phyloP scores from a whole-genome alignment of 257 asterid species.

The Nicotiana tomentosiformis region DNA sequence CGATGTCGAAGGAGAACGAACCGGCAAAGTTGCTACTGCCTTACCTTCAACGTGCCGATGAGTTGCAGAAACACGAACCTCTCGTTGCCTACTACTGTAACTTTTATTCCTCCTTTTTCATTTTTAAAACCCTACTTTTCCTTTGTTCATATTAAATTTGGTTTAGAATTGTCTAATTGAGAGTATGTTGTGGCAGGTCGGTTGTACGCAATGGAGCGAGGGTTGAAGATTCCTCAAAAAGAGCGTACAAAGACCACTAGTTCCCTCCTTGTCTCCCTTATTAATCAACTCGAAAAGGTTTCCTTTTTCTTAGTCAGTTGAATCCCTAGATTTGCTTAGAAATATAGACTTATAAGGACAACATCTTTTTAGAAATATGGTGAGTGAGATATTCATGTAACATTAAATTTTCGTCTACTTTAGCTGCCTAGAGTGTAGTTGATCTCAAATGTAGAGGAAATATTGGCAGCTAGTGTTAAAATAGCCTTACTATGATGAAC shows the following conservation, averaged over 20 bases:
- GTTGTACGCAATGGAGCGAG: slow-evolving; percentile 96
- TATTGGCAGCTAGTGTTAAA: neutral
- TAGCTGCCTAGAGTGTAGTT: neutral
- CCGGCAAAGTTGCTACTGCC: slow-evolving; percentile 42
- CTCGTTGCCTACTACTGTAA: slow-evolving; percentile 48
- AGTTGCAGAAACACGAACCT: slow-evolving; percentile 45
- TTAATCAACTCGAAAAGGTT: slow-evolving; percentile 96
- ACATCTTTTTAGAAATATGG: neutral
- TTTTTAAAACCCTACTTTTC: neutral
- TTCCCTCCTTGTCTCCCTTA: slow-evolving; percentile 72
- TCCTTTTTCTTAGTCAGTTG: neutral
- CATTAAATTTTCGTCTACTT: neutral
- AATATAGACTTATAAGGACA: neutral
- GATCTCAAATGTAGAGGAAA: neutral
- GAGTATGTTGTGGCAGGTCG: slow-evolving; percentile 48
- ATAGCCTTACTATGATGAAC: neutral
- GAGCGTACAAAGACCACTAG: slow-evolving; percentile 83
- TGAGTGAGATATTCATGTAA: neutral
- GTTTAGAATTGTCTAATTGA: neutral
- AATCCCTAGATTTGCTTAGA: neutral
- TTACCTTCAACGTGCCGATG: slow-evolving; percentile 45
- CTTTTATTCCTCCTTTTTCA: neutral
- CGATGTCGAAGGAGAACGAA: slow-evolving; percentile 38
- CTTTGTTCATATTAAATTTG: neutral
- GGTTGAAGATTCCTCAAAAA: slow-evolving; percentile 70